These are phyloP conservation scores for Colletotrichum salicis DNA, from an alignment of 2,329 filamentous ascomycete genomes.

Conservation along the genomic window DNA sequence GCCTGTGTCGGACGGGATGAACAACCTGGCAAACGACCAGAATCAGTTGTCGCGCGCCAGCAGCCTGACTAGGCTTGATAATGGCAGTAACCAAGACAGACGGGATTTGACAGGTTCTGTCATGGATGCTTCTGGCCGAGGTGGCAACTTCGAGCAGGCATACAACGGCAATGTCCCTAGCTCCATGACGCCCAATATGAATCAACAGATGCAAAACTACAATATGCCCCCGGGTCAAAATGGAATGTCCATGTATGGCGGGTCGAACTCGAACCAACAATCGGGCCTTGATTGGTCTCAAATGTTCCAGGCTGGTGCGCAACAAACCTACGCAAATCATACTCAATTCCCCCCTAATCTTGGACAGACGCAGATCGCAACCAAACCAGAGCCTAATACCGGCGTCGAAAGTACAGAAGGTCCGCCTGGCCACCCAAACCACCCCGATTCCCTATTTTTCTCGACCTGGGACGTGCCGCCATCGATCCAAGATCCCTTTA, in stretches of 20 bases:
- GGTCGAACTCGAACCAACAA: slow-evolving; percentile 70
- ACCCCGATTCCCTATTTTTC: slow-evolving; percentile 58
- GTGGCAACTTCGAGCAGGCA: slow-evolving; percentile 58
- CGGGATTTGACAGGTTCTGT: slow-evolving; percentile 65
- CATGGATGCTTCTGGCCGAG: slow-evolving; percentile 58
- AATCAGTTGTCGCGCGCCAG: slow-evolving; percentile 70
- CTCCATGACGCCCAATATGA: slow-evolving; percentile 71
- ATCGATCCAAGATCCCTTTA: slow-evolving; percentile 61
- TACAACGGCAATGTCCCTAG: slow-evolving; percentile 68
- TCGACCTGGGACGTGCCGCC: slow-evolving; percentile 60
- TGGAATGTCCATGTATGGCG: slow-evolving; percentile 72
- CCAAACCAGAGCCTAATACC: slow-evolving; percentile 73
- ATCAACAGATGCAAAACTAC: slow-evolving; percentile 72
- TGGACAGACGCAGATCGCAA: slow-evolving; percentile 75
- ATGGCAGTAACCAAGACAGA: slow-evolving; percentile 65
- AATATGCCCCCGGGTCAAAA: slow-evolving; percentile 72
- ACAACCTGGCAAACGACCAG: slow-evolving; percentile 69
- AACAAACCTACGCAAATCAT: slow-evolving; percentile 69
- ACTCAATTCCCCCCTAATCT: slow-evolving; percentile 70
- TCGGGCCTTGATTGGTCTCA: slow-evolving; percentile 78
- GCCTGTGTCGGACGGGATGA: slow-evolving; percentile 67
- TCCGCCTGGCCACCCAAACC: slow-evolving; percentile 51
- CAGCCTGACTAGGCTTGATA: slow-evolving; percentile 69
- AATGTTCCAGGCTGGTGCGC: slow-evolving; percentile 80
- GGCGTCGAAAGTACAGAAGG: slow-evolving; percentile 61